Conservation (phyloP, 2,329 filamentous ascomycete genomes). For the Diaporthe sp. region DNA sequence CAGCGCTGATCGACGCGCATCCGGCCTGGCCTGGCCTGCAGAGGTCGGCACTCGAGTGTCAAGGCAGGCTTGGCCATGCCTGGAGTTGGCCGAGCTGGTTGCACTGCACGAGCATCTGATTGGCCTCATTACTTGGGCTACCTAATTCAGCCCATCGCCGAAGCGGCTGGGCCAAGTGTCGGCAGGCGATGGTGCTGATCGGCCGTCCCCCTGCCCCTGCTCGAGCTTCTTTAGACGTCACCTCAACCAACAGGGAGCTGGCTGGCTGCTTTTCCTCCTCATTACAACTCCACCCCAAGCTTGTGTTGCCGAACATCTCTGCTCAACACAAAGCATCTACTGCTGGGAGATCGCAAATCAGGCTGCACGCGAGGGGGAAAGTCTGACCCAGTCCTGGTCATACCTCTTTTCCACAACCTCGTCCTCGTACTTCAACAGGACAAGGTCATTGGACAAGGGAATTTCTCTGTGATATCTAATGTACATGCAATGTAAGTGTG, state of each 20-base stretch:
- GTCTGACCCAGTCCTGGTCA: neutral
- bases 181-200: neutral
- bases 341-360: neutral
- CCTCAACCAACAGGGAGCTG: neutral
- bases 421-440: neutral
- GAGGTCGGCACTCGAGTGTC: constrained; percentile 1
- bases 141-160: neutral
- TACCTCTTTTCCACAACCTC: neutral
- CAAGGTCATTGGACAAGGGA: constrained; percentile 7
- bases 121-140: neutral
- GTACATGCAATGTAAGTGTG: constrained; percentile 6
- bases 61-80: neutral
- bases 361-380: neutral
- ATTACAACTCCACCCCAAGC: neutral
- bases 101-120: neutral
- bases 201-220: neutral
- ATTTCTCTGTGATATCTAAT: neutral
- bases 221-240: constrained; percentile 35
- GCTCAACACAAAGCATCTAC: neutral
- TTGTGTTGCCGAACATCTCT: neutral
- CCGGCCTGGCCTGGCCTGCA: constrained; percentile 11
- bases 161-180: neutral
- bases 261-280: neutral
- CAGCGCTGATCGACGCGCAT: constrained; percentile 6
- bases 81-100: neutral